Percentiles rank a stretch among this genome's conserved stretches.
These are phyloP conservation scores for Nemania abortiva DNA, from an alignment of 2,329 filamentous ascomycete genomes.

Conservation along the genomic window DNA sequence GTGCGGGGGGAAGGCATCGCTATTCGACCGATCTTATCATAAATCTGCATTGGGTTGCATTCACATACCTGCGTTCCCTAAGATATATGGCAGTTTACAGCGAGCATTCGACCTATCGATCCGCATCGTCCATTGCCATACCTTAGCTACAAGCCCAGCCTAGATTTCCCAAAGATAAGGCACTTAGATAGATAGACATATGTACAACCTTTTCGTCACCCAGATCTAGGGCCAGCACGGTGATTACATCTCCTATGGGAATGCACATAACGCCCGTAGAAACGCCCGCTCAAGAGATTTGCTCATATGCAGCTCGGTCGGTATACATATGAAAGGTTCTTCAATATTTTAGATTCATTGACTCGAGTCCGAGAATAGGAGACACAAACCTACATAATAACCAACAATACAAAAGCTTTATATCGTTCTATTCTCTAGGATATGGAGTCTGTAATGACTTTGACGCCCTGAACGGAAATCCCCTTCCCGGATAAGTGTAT, in stretches of 20 bases:
- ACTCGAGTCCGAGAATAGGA: neutral
- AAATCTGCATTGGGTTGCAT: neutral
- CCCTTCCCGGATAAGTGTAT: neutral
- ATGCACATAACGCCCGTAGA: no score
- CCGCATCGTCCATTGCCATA: neutral
- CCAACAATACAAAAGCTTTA: neutral
- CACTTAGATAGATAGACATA: neutral
- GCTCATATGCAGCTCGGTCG: neutral
- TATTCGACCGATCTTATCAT: neutral
- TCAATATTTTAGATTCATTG: neutral
- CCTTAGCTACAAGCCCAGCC: neutral
- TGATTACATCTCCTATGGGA: no score
- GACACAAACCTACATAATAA: neutral
- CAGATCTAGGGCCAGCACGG: no score
- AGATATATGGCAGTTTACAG: neutral
- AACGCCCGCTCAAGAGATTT: neutral
- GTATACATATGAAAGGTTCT: neutral
- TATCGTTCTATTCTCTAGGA: no score
- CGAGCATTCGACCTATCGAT: neutral
- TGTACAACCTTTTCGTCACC: neutral
- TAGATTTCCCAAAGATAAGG: no score
- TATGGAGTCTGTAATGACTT: no score
- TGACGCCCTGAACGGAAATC: no score
- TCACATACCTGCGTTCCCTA: neutral
- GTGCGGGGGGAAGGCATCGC: neutral